Conservation (phyloP, 2,329 filamentous ascomycete species). For the Albifimbria verrucaria region DNA sequence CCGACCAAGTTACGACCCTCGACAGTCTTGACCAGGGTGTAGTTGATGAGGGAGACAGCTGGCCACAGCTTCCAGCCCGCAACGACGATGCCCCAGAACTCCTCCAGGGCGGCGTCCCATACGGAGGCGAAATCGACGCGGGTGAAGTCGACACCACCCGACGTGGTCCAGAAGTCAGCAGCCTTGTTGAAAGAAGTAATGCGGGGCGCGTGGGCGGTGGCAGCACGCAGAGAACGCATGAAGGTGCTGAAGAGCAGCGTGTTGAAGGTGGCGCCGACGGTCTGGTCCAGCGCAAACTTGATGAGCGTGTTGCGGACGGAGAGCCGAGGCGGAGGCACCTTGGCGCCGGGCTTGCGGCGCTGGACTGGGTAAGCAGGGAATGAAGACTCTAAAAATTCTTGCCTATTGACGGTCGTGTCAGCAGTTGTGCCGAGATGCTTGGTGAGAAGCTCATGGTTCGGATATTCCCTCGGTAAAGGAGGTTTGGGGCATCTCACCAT, state of each 20-base stretch:
- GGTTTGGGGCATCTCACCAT: constrained; percentile 53
- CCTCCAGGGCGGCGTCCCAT: constrained; percentile 40
- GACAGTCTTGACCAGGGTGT: constrained; percentile 65
- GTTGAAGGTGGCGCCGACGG: constrained; percentile 61
- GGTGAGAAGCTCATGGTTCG: constrained; percentile 3
- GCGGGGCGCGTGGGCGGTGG: constrained; percentile 40
- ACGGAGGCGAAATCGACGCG: constrained; percentile 43
- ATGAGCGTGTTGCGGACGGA: constrained; percentile 61
- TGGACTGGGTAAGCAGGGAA: constrained; percentile 64
- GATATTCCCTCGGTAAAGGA: too few relatives aligned
- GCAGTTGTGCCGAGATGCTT: too few relatives aligned
- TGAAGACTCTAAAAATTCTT: constrained; percentile 69
- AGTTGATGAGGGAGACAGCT: constrained; percentile 65
- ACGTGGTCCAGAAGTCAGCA: constrained; percentile 30
- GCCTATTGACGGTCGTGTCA: constrained; percentile 39
- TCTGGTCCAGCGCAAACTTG: constrained; percentile 70
- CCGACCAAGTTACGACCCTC: constrained; percentile 68
- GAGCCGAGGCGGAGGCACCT: constrained; percentile 38
- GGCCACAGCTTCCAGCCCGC: constrained; percentile 73
- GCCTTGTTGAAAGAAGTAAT: constrained; percentile 32
- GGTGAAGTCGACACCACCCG: constrained; percentile 39
- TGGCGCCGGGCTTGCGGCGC: constrained; percentile 22
- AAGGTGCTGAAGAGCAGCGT: constrained; percentile 61
- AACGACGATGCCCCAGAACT: constrained; percentile 61
- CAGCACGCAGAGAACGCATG: constrained; percentile 53